Percentiles rank a stretch among this genome's conserved stretches.
phyloP scores from a whole-genome alignment of 768 basidiomycete genomes.

The Exidia glandulosa region DNA sequence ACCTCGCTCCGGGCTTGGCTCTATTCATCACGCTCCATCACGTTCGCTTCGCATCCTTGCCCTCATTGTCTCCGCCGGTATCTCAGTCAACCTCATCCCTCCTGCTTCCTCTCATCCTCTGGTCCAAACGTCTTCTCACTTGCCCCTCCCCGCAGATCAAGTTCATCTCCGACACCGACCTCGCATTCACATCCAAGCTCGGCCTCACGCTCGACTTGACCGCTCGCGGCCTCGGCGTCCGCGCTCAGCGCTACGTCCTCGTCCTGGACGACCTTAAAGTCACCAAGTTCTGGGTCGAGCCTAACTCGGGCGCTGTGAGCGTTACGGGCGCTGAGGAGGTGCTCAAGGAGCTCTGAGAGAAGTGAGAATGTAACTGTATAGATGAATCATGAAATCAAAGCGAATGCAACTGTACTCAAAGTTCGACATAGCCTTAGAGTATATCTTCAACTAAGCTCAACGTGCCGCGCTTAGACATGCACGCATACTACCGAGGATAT shows the following conservation, averaged over 20 bases:
- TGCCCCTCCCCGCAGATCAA: slow-evolving; percentile 33
- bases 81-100: neutral
- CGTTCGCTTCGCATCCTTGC: no score
- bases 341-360: slow-evolving; percentile 17
- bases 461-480: no score
- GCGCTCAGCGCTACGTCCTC: slow-evolving; percentile 32
- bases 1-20: neutral
- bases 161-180: slow-evolving; percentile 45
- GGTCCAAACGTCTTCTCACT: neutral
- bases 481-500: no score
- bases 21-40: no score
- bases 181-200: slow-evolving; percentile 43
- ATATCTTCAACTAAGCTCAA: no score
- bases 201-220: slow-evolving; percentile 10
- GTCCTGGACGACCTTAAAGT: slow-evolving; percentile 17
- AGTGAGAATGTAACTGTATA: no score
- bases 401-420: no score
- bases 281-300: slow-evolving; percentile 33
- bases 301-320: slow-evolving; percentile 33
- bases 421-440: no score
- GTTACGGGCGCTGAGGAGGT: slow-evolving; percentile 50
- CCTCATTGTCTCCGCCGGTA: neutral
- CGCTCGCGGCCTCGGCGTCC: slow-evolving; percentile 40
- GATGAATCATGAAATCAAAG: no score
- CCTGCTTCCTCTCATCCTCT: no score